Evolutionary conservation across 139 green algal species (phyloP), one percentile per base, ranked within the genome.

Genomic region (Spirogloea muscicola): DNA sequence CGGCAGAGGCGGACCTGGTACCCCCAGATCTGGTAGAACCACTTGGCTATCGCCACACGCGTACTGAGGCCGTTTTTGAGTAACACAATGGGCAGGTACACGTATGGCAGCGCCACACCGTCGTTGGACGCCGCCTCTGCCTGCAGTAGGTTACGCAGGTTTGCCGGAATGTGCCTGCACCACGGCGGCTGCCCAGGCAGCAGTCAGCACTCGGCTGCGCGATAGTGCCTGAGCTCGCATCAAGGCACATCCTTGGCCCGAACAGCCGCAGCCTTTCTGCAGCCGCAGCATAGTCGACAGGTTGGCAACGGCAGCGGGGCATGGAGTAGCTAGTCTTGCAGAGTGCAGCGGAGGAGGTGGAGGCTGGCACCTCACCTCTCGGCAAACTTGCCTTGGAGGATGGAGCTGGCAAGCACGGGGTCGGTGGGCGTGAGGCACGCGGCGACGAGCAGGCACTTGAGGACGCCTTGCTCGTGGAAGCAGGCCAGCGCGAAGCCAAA

Each of bases 381-480:
- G 68, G 68, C 68, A 36, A 69, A 76, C 18, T 51, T 49, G 39
- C 68, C 68, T 36, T 76, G 31, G 29, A 76, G 25, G 39, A 76
- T 16, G 33, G 68, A 69, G n/a, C 34, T 58, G 39, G 68, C 68
- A 9, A 76, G 49, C 25, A 76, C 51, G 5, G 68, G 68, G 31
- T 76, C 68, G 5, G 68, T 76, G 37, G 68, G 68, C 58, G 68
- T 76, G 51, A 76, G 51, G 34, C 51, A 70, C 29, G 68, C 68
- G 10, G 51, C 68, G 3, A 76, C 44, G 4, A 61, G 39, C 41
- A 76, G 68, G 31, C 68, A 76, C 31, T 9, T 74, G n/a, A 52
- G 38, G 21, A 68, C 25, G 31, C 52, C 52, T 52, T 16, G 31
- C 6, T 42, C 60, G 29, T 7, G 44, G 31, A 42, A 69, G 7